Base-by-base conservation (phyloP, 768 basidiomycete genomes). In the Podaxis sp. region DNA sequence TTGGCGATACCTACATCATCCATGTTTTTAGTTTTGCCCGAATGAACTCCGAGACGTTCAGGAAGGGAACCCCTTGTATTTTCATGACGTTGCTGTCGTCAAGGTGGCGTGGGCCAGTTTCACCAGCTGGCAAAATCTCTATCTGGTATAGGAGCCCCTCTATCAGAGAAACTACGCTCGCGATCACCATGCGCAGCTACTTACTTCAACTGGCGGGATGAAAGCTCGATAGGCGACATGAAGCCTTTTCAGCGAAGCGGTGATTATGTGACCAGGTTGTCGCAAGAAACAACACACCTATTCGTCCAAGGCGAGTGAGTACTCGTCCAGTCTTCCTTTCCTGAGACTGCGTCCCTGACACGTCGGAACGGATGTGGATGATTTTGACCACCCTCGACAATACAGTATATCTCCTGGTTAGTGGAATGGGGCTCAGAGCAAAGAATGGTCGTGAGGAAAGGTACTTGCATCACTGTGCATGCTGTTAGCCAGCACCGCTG, bases 261-360 rank as follows among this genome's bases (percentile, higher is more conserved):
- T 50, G 5, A 32, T 18, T 13, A 51, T 61, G 50, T 11, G 37
- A 50, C 32, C 27, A 50, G 36, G 62, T 59, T 40, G 25, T 21
- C 53, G 23, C 55, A 27, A 60, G 32, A 21, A 32, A 42, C 27
- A 46, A 66, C 76, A 59, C 70, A 90, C 91, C 92, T 82, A 67
- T 91, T 90, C 59, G 87, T 91, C 91, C 91, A 93, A n/a, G 91
- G 87, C 0, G 91, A 90, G 65, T 87, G 81, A 11, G 82, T 87
- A 21, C 81, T 79, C 7, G 85, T 81, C 65, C 91, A 83, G 66
- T 87, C 82, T 36, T 84, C 80, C 67, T 77, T 86, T 28, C 82
- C 83, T 32, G 84, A 73, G 56, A 90, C 69, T 11, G 91, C 90
- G 64, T 92, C 89, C 59, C 91, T 85, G 50, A 91, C 89, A 61